These are phyloP conservation scores for Multifurca ochricompacta DNA, from an alignment of 768 basidiomycete genomes.

Conservation along the genomic window DNA sequence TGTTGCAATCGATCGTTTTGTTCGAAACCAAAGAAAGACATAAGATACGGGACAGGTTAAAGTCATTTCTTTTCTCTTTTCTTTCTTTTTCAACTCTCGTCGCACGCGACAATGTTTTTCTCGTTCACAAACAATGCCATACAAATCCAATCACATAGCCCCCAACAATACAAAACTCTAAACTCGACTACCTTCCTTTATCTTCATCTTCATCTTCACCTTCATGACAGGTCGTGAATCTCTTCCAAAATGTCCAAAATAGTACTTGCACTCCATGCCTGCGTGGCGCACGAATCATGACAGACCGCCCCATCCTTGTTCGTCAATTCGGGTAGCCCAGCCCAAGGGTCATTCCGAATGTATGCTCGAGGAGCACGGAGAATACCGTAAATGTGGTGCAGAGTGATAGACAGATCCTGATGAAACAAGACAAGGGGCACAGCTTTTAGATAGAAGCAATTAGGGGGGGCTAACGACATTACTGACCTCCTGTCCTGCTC, in stretches of 20 bases:
- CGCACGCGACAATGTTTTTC: neutral
- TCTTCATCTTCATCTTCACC: neutral
- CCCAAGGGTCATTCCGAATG: conserved; percentile 80
- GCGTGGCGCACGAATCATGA: conserved; percentile 82
- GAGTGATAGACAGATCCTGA: conserved; percentile 60
- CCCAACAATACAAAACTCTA: neutral
- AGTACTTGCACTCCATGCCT: conserved; percentile 95
- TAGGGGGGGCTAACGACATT: neutral
- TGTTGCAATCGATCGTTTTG: conserved; percentile 47
- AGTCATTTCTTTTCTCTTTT: neutral
- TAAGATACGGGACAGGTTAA: conserved; percentile 20
- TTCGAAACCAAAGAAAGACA: conserved; percentile 85
- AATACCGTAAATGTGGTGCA: conserved; percentile 72
- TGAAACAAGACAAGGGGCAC: neutral
- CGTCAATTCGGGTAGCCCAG: conserved; percentile 88
- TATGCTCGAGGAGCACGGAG: conserved; percentile 65
- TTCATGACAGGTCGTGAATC: conserved; percentile 40
- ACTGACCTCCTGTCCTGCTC: conserved; percentile 55
- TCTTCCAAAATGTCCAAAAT: conserved; percentile 81
- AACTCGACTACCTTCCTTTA: too few species aligned
- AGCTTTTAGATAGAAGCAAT: conserved; percentile 15
- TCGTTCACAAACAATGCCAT: conserved; percentile 17
- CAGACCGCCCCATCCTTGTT: conserved; percentile 81
- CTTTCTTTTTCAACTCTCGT: too few species aligned
- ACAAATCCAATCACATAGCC: neutral